A percentile compares a stretch with the other conserved stretches of the same genome.
Conservation (phyloP, 2,329 filamentous ascomycete species). For the Xylariales sp. region DNA sequence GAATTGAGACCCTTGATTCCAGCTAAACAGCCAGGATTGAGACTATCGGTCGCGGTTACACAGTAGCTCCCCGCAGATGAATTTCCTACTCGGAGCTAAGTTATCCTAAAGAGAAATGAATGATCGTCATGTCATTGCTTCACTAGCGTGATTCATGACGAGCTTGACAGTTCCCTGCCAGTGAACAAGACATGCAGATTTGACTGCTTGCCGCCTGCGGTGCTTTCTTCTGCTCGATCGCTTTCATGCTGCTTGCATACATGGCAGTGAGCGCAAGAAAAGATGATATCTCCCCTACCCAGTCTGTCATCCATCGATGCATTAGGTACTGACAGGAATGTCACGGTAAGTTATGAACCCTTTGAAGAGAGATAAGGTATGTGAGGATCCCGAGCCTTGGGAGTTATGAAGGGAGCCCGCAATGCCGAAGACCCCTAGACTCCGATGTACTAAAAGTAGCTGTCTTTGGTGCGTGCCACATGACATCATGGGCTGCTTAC, state of each 20-base stretch:
- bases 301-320: too few species aligned
- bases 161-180: too few species aligned
- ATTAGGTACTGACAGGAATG: too few species aligned
- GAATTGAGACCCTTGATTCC: background rate
- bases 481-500: conserved; percentile 4
- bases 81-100: background rate
- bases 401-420: too few species aligned
- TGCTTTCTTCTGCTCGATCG: too few species aligned
- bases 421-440: background rate
- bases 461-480: conserved; percentile 4
- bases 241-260: too few species aligned
- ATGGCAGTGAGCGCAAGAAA: too few species aligned
- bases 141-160: background rate
- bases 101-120: background rate
- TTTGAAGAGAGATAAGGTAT: background rate
- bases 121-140: conserved; percentile 2
- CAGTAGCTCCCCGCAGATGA: background rate
- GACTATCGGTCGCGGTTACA: background rate
- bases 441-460: too few species aligned
- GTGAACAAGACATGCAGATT: too few species aligned
- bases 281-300: too few species aligned
- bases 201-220: too few species aligned
- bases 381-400: background rate
- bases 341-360: too few species aligned
- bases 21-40: conserved; percentile 3